Base-by-base conservation (phyloP, 1,284 basidiomycete genomes). In the Fomitopsis schrenkii region DNA sequence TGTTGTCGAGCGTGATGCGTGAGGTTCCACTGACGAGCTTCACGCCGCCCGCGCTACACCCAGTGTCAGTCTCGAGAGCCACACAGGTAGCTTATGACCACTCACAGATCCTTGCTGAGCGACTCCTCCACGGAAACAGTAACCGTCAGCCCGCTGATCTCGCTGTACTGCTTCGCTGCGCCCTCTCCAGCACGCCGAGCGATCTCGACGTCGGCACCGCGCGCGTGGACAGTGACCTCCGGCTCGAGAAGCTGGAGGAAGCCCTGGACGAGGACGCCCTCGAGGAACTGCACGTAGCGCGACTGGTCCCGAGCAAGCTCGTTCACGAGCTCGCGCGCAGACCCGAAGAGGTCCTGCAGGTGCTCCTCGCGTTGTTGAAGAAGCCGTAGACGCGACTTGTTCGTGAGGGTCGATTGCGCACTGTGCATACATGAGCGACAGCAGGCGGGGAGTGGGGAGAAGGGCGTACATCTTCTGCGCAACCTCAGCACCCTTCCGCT, bases 351-450 rank as follows among this genome's bases (percentile, higher is more conserved):
- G 60, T 92, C 88, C 71, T 97, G 91, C 3, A 98, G 81, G 65
- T 96, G 88, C 73, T 98, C 94, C 75, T 99, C 97, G 58, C 96
- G 88, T 63, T 90, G 87, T 74, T 97, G 93, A 19, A 99, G 86
- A 33, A 99, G 83, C 74, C 86, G 88, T 70, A 99, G 84, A 59
- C 97, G 93, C 6, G 96, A 95, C 74, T 93, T 94, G 84, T 99
- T 99, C 68, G 95, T 97, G 64, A 96, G 84, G 41, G 93, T 98
- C 3, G 97, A 99, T 74, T 97, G 94, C 6, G 95, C 88, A 71
- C 97, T 99, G 73, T 9, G 50, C 12, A 41, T 22, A 30, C 28
- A 8, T 59, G 8, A 40, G 38, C 19, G 61, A 2, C 61, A 62
- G 28, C 36, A 26, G 17, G 12, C 19, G 28, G 50, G 22, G 45